Percentiles rank a stretch among this genome's conserved stretches.
Evolutionary conservation across 2,329 filamentous ascomycete genomes (phyloP).

Genomic region (Fusarium sp.): DNA sequence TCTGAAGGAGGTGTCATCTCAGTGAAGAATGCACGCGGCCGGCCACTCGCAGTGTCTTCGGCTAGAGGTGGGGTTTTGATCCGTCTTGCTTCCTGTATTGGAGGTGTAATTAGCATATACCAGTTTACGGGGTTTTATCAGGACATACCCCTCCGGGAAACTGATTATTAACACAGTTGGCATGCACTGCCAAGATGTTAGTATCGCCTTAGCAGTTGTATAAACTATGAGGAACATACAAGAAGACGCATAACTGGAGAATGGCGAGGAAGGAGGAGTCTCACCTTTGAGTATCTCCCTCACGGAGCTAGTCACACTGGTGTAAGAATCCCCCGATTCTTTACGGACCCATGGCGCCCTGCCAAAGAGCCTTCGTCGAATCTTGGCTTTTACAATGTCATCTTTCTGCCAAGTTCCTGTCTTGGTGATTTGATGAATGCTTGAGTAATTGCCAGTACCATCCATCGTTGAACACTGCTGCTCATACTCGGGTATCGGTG

Average conservation of each 20-base stretch:
- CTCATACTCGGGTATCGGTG: conserved; percentile 40
- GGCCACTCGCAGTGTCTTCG: conserved; percentile 57
- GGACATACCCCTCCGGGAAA: conserved; percentile 56
- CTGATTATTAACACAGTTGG: conserved; percentile 36
- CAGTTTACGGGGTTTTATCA: neutral
- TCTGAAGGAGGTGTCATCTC: conserved; percentile 54
- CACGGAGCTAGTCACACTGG: conserved; percentile 60
- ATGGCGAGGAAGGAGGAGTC: conserved; percentile 54
- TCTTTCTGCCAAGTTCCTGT: conserved; percentile 53
- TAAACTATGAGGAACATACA: conserved; percentile 10
- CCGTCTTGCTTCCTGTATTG: conserved; percentile 63
- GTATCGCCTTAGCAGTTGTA: neutral
- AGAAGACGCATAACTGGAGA: conserved; percentile 28
- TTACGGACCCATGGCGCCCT: conserved; percentile 60
- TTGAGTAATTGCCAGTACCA: conserved; percentile 32
- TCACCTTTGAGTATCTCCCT: conserved; percentile 57
- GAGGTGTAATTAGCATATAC: conserved; percentile 26
- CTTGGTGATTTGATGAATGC: conserved; percentile 42
- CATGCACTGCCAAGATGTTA: conserved; percentile 30
- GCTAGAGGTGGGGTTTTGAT: conserved; percentile 64
- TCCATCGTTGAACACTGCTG: conserved; percentile 23
- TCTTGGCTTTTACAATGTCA: conserved; percentile 49
- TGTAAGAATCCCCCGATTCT: conserved; percentile 56
- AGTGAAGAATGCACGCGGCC: conserved; percentile 61
- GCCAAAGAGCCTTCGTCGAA: conserved; percentile 58